These are phyloP conservation scores for Syncephalastrum monosporum DNA, from an alignment of 371 early-diverging fungal species.

Conservation along the genomic window DNA sequence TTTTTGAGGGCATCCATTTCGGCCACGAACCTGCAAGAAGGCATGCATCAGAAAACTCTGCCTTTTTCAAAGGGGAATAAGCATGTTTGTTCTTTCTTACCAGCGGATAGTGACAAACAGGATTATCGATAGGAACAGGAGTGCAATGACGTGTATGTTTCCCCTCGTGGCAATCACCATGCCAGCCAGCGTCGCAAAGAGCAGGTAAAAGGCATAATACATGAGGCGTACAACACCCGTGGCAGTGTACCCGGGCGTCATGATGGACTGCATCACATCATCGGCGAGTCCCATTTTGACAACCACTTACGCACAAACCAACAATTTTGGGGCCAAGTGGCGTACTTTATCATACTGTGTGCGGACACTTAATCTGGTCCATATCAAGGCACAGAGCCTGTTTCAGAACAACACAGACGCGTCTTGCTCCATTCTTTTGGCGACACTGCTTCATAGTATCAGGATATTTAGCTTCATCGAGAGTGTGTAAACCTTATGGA, in stretches of 20 bases:
- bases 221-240: slow-evolving; percentile 51
- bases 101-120: slow-evolving; percentile 58
- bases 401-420: too few species aligned
- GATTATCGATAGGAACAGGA: slow-evolving; percentile 48
- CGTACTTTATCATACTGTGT: too few species aligned
- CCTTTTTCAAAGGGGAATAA: background rate
- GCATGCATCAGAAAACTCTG: background rate
- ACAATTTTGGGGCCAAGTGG: too few species aligned
- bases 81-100: slow-evolving; percentile 26
- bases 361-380: too few species aligned
- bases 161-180: slow-evolving; percentile 46
- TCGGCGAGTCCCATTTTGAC: slow-evolving; percentile 21
- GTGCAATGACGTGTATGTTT: slow-evolving; percentile 54
- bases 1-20: slow-evolving; percentile 19
- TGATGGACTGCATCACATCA: slow-evolving; percentile 50
- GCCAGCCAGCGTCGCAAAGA: slow-evolving; percentile 47
- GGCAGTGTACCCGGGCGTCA: slow-evolving; percentile 63
- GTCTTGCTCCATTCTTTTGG: too few species aligned
- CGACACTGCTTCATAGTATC: too few species aligned
- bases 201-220: slow-evolving; percentile 56
- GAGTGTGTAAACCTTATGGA: too few species aligned
- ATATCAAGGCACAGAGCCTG: too few species aligned
- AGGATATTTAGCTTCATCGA: too few species aligned
- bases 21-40: slow-evolving; percentile 22
- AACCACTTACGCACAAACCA: too few species aligned